Percentiles rank a stretch among this genome's conserved stretches.
Conservation (phyloP, 257 asterid species). For the Fraxinus americana region DNA sequence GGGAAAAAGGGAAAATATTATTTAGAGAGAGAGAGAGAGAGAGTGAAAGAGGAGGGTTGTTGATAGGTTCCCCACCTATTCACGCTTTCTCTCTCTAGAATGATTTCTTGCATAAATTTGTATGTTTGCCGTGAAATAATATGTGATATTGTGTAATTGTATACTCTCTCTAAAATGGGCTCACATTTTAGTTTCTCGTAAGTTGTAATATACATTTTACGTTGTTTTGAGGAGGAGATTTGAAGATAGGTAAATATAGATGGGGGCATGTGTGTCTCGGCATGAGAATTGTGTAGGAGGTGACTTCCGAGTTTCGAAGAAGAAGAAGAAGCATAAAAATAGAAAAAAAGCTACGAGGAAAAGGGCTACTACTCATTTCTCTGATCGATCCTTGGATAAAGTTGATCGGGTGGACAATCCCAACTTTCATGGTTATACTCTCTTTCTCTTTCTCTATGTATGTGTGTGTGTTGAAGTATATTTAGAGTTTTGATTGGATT, state of each 20-base stretch:
- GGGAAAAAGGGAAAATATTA: background rate
- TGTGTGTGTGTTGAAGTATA: too few relatives aligned
- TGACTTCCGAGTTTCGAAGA: constrained; percentile 32
- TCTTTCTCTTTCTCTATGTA: background rate
- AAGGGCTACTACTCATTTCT: constrained; percentile 48
- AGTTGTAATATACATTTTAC: background rate
- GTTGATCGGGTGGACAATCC: background rate
- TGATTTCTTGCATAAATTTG: constrained; percentile 2
- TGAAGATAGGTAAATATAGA: constrained; percentile 27
- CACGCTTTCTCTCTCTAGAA: constrained; percentile 40
- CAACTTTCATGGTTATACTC: too few relatives aligned
- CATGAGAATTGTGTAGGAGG: constrained; percentile 65
- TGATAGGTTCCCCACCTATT: constrained; percentile 34
- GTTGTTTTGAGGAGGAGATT: background rate
- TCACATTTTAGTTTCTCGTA: background rate
- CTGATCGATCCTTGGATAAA: constrained; percentile 63
- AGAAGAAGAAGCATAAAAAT: constrained; percentile 49
- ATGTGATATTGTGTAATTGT: too few relatives aligned
- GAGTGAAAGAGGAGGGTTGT: constrained; percentile 18
- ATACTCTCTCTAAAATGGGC: background rate
- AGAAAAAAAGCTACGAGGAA: constrained; percentile 49
- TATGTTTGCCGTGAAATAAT: constrained; percentile 30
- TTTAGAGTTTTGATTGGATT: too few relatives aligned
- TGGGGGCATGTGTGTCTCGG: constrained; percentile 92
- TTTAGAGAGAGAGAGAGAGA: background rate